A percentile compares a stretch with the other conserved stretches of the same genome.
Evolutionary conservation across 2,329 filamentous ascomycete species (phyloP).

Genomic region (Macroventuria anomochaeta): DNA sequence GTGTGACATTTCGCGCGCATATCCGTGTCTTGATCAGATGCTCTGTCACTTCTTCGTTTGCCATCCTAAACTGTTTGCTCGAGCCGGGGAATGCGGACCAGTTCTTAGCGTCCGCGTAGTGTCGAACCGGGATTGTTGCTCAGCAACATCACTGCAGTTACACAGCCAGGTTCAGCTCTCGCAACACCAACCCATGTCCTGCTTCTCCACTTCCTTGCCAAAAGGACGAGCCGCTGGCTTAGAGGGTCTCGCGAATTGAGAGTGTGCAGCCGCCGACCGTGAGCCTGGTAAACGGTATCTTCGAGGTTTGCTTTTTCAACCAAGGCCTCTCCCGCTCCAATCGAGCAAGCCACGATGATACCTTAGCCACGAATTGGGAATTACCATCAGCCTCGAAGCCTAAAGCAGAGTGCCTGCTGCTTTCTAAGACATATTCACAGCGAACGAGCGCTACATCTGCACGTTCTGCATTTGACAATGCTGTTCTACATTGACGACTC

Average conservation of each 20-base stretch:
- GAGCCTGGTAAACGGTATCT: conserved; percentile 32
- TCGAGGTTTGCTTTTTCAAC: conserved; percentile 26
- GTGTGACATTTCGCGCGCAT: background rate
- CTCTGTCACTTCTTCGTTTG: conserved; percentile 10
- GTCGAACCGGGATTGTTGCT: conserved; percentile 2
- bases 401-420: conserved; percentile 16
- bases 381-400: conserved; percentile 20
- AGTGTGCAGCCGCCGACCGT: conserved; percentile 30
- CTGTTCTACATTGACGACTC: conserved; percentile 31
- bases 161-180: conserved; percentile 9
- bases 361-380: conserved; percentile 29
- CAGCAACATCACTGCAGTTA: conserved; percentile 5
- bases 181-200: conserved; percentile 6
- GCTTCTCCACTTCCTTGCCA: conserved; percentile 17
- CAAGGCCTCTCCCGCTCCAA: background rate
- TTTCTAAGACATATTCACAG: conserved; percentile 14
- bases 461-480: conserved; percentile 36
- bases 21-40: conserved; percentile 1
- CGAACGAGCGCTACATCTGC: conserved; percentile 19
- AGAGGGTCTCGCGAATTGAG: conserved; percentile 23
- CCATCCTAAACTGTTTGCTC: conserved; percentile 13
- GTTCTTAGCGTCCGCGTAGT: conserved; percentile 9
- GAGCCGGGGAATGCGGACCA: conserved; percentile 26
- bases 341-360: conserved; percentile 33
- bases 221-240: conserved; percentile 26